Conservation (phyloP, 106 monocot genomes). For the Amphibolis antarctica region DNA sequence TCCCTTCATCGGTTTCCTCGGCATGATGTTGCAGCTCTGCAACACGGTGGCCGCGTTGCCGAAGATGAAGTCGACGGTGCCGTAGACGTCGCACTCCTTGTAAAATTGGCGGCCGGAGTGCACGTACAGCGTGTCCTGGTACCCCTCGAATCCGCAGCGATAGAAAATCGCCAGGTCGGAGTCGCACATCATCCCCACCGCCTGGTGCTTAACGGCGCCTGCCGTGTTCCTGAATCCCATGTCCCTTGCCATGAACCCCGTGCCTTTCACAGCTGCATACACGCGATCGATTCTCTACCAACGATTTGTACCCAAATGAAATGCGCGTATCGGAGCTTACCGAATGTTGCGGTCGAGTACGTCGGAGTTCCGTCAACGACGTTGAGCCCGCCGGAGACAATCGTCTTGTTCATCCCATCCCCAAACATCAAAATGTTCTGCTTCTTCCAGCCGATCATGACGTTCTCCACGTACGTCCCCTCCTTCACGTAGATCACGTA, state of each 20-base stretch:
- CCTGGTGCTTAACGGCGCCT: background rate
- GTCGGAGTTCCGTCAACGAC: conserved; percentile 22
- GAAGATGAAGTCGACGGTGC: conserved; percentile 12
- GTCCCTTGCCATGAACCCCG: background rate
- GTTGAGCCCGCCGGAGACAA: conserved; percentile 33
- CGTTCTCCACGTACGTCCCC: conserved; percentile 39
- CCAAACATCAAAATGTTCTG: conserved; percentile 37
- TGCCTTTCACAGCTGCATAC: background rate
- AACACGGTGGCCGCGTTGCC: conserved; percentile 6
- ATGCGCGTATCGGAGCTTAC: conserved; percentile 9
- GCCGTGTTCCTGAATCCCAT: background rate
- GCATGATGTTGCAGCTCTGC: conserved; percentile 3
- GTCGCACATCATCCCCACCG: background rate
- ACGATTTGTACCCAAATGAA: background rate
- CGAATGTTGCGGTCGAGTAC: conserved; percentile 34
- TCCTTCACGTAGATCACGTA: conserved; percentile 48
- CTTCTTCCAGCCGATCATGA: conserved; percentile 19
- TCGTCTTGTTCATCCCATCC: conserved; percentile 27
- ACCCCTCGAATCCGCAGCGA: conserved; percentile 3
- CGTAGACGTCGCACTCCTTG: conserved; percentile 1
- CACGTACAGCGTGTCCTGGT: conserved; percentile 9
- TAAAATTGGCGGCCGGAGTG: conserved; percentile 6
- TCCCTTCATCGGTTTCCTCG: background rate
- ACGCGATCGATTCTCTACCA: too few relatives aligned
- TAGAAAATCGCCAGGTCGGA: conserved; percentile 1